These are phyloP conservation scores for Chytriomyces hyalinus DNA, from an alignment of 192 early-diverging fungal species.

Conservation along the genomic window DNA sequence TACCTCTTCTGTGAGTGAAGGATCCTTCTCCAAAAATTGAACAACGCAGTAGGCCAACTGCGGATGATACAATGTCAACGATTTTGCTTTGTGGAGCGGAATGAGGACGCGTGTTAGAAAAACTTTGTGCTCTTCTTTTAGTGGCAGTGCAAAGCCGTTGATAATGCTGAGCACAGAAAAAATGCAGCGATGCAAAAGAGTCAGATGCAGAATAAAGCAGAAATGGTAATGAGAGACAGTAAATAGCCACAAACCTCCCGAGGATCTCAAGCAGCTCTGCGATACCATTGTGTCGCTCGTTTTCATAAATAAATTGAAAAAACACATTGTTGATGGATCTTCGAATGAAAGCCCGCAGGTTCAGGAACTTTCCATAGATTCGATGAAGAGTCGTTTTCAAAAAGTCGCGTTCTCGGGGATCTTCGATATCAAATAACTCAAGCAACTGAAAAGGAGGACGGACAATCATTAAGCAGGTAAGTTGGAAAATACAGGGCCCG, in stretches of 20 bases:
- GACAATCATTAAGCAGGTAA: background rate
- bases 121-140: conserved; percentile 98
- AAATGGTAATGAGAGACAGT: background rate
- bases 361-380: conserved; percentile 98
- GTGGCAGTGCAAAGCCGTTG: conserved; percentile 97
- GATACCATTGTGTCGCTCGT: conserved; percentile 95
- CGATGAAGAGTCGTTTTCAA: conserved; percentile 97
- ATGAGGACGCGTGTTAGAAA: conserved; percentile 92
- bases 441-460: conserved; percentile 68
- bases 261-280: conserved; percentile 98
- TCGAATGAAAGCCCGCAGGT: conserved; percentile 95
- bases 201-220: background rate
- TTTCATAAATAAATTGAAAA: conserved; percentile 97
- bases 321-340: conserved; percentile 98
- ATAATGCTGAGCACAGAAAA: conserved; percentile 80
- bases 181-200: conserved; percentile 26
- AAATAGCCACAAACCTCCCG: conserved; percentile 73
- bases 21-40: conserved; percentile 99
- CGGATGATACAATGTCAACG: conserved; percentile 92
- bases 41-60: conserved; percentile 98
- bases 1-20: conserved; percentile 86
- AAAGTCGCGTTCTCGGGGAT: conserved; percentile 98
- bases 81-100: conserved; percentile 95
- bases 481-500: background rate
- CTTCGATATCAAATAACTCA: conserved; percentile 98